phyloP scores from a whole-genome alignment of 2,329 filamentous ascomycete species.

The Ophiostoma populinum region DNA sequence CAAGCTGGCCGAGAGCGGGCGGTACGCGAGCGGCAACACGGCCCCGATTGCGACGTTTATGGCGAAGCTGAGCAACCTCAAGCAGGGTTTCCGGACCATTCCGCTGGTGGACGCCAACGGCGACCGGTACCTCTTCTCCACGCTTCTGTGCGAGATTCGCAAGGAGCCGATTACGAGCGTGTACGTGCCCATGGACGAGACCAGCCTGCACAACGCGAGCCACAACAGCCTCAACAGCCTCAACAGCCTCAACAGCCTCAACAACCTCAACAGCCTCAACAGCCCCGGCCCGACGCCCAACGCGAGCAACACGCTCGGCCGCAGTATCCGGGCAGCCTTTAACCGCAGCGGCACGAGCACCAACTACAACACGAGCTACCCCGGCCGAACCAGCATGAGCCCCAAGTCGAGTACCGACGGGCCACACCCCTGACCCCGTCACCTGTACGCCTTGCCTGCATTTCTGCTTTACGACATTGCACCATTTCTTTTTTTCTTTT shows the following conservation, averaged over 20 bases:
- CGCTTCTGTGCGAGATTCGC: constrained; percentile 77
- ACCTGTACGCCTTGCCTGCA: background rate
- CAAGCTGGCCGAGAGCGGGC: constrained; percentile 67
- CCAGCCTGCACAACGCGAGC: background rate
- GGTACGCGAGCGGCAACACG: constrained; percentile 42
- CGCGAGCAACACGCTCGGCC: constrained; percentile 30
- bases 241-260: no score
- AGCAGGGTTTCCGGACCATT: constrained; percentile 82
- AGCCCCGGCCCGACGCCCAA: constrained; percentile 9
- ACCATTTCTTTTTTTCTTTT: background rate
- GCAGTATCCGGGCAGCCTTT: constrained; percentile 31
- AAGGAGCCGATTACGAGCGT: constrained; percentile 40
- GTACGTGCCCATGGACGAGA: constrained; percentile 30
- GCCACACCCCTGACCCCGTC: constrained; percentile 10
- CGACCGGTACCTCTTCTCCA: constrained; percentile 88
- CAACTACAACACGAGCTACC: background rate
- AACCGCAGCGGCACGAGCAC: constrained; percentile 27
- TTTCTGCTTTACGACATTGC: background rate
- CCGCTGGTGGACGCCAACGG: constrained; percentile 78
- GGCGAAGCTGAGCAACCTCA: constrained; percentile 75
- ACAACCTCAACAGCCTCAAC: background rate
- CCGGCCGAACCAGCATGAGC: constrained; percentile 18
- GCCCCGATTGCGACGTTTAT: constrained; percentile 69
- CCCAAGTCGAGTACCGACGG: constrained; percentile 31
- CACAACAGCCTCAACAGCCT: background rate